A percentile compares a stretch with the other conserved stretches of the same genome.
phyloP scores from a whole-genome alignment of 1,139 yeast species.

The Scheffersomyces illinoinensis region DNA sequence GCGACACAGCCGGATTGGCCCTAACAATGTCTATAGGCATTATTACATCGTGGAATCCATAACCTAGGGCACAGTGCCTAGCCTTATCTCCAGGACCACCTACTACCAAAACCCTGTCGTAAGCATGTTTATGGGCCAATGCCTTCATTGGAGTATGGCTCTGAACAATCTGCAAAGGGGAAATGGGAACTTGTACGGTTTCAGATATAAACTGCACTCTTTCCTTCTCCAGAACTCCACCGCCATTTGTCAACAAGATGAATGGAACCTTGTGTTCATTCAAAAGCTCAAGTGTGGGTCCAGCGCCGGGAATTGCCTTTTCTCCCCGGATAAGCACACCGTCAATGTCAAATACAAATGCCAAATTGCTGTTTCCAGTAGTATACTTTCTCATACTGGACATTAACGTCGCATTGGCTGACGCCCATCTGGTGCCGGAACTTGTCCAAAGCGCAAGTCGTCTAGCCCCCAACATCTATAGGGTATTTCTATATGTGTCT shows the following conservation, averaged over 20 bases:
- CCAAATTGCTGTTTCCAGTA: conserved; percentile 10
- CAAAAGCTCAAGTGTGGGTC: conserved; percentile 59
- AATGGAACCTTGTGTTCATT: conserved; percentile 67
- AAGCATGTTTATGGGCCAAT: conserved; percentile 45
- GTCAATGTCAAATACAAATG: conserved; percentile 65
- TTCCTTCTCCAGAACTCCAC: conserved; percentile 71
- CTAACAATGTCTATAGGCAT: conserved; percentile 73
- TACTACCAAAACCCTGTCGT: conserved; percentile 69
- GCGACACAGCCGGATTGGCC: conserved; percentile 62
- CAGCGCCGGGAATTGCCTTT: conserved; percentile 67
- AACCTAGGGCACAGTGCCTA: conserved; percentile 68
- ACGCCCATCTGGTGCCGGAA: not conserved
- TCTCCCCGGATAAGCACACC: conserved; percentile 89
- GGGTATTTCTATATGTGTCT: not conserved
- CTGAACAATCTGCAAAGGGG: conserved; percentile 73
- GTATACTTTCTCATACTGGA: not conserved
- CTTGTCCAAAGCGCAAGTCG: not conserved
- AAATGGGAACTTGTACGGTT: conserved; percentile 50
- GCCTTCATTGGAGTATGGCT: conserved; percentile 89
- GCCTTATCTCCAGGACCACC: conserved; percentile 79
- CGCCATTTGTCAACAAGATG: conserved; percentile 88
- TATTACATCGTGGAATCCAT: conserved; percentile 81
- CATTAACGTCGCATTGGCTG: not conserved
- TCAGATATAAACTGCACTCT: conserved; percentile 60
- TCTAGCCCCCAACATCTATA: not conserved